A percentile compares a stretch with the other conserved stretches of the same genome.
phyloP scores from a whole-genome alignment of 176 grass and related monocot species.

The Carex myosuroides region DNA sequence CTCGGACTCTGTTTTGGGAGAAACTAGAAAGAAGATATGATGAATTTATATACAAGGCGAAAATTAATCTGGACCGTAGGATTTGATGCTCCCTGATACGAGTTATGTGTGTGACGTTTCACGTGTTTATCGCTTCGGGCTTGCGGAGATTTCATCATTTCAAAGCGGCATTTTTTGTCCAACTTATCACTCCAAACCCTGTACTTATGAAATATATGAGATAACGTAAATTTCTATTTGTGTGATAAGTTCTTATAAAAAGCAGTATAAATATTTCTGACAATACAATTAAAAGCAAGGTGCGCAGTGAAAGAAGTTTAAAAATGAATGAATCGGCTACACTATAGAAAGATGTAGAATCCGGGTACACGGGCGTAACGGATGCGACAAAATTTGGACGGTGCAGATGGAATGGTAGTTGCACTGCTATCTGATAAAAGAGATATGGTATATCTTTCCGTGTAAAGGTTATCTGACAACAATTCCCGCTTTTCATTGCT shows the following conservation, averaged over 20 bases:
- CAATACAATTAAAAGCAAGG: background rate
- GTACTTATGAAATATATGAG: background rate
- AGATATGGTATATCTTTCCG: background rate
- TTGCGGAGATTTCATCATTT: background rate
- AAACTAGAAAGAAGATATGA: background rate
- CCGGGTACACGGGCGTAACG: background rate
- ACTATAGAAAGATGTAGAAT: background rate
- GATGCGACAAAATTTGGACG: background rate
- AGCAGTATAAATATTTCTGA: background rate
- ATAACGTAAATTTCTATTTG: background rate
- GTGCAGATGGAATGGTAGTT: background rate
- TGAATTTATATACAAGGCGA: slow-evolving; percentile 30
- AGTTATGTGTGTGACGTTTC: slow-evolving; percentile 4
- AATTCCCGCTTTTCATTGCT: background rate
- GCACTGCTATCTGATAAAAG: background rate
- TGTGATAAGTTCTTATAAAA: background rate
- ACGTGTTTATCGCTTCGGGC: background rate
- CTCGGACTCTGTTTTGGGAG: background rate
- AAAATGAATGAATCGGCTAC: background rate
- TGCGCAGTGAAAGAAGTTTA: background rate
- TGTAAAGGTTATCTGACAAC: background rate
- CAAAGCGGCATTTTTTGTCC: background rate
- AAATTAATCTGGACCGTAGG: background rate
- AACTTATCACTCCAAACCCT: slow-evolving; percentile 2
- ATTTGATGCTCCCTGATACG: background rate